Evolutionary conservation across 768 basidiomycete species (phyloP), one percentile per base, ranked within the genome.

Genomic region (Atractiella rhizophila): DNA sequence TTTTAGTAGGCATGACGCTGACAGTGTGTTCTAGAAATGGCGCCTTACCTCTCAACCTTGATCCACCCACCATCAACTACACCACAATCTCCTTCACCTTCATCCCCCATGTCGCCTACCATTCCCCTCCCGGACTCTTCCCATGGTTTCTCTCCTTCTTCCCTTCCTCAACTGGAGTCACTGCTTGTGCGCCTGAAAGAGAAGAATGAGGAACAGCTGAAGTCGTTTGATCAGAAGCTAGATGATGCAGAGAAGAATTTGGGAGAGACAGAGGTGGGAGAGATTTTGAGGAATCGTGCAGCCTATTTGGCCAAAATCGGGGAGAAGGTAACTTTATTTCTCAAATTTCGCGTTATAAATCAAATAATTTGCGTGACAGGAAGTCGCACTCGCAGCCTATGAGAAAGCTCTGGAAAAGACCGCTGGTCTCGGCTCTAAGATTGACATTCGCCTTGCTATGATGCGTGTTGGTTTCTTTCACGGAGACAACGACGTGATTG

Each of bases 381-480:
- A 85, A 31, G 63, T 65, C n/a, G 73, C 85, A 1, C 56, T 85
- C 13, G 69, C 68, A 32, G 83, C 86, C 0, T 74, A 85, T 54
- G 72, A 74, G 42, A 64, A 75, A 1, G 86, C 88, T 0, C 60
- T 91, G 13, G 73, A 77, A 60, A 91, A 91, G 62, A 86, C 79
- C 0, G 77, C 86, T 3, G 86, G 85, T 1, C 64, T 91, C 5
- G 88, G 88, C 9, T 76, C 81, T 9, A 66, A 81, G 46, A 98
- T 96, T 57, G 88, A 96, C 58, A 74, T 91, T 45, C 74, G 77
- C 0, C 68, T 98, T 26, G 73, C 81, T 1, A 72, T 86, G 43
- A 73, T 81, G 44, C 68, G 86, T 25, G 73, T 94, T 40, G 85
- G 80, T 0, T 67, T 94, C 57, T 96, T 94, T 67, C 85, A 78